Evolutionary conservation across 371 early-diverging fungal genomes (phyloP).

Genomic region (Mortierella sp.): DNA sequence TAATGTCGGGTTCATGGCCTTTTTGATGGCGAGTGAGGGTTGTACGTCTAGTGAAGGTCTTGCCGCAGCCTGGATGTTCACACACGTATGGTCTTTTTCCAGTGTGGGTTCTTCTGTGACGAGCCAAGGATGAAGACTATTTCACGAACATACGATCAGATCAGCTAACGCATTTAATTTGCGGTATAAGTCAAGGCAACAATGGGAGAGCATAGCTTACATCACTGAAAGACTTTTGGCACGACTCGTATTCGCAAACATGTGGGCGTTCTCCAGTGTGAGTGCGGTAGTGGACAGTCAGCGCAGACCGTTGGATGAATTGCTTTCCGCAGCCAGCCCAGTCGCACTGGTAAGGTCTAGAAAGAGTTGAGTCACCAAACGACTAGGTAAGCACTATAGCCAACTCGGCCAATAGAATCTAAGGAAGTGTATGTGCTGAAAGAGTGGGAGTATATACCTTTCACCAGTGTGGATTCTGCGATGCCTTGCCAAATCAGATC

Average conservation of each 20-base stretch:
- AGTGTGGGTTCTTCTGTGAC: conserved; percentile 58
- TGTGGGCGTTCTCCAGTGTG: conserved; percentile 86
- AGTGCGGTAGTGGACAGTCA: conserved; percentile 83
- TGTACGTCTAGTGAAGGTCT: conserved; percentile 69
- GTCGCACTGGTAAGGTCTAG: conserved; percentile 75
- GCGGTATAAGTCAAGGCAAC: neutral
- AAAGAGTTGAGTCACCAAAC: neutral
- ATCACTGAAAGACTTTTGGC: conserved; percentile 71
- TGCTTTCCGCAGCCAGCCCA: conserved; percentile 78
- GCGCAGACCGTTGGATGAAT: conserved; percentile 84
- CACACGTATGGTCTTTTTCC: conserved; percentile 64
- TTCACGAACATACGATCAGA: conserved; percentile 11
- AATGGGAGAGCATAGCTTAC: conserved; percentile 46
- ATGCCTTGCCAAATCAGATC: conserved; percentile 79
- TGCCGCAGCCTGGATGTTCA: conserved; percentile 59
- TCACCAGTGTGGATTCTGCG: conserved; percentile 81
- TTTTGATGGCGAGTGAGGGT: conserved; percentile 75
- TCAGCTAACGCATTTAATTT: neutral
- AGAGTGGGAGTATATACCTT: conserved; percentile 23
- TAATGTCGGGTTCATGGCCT: conserved; percentile 57
- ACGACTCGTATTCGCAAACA: conserved; percentile 69
- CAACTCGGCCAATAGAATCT: neutral
- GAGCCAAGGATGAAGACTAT: conserved; percentile 57
- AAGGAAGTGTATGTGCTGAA: neutral
- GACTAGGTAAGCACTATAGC: neutral